Base-by-base conservation (phyloP, 2,329 filamentous ascomycete species). In the Cyphellophora attinorum region DNA sequence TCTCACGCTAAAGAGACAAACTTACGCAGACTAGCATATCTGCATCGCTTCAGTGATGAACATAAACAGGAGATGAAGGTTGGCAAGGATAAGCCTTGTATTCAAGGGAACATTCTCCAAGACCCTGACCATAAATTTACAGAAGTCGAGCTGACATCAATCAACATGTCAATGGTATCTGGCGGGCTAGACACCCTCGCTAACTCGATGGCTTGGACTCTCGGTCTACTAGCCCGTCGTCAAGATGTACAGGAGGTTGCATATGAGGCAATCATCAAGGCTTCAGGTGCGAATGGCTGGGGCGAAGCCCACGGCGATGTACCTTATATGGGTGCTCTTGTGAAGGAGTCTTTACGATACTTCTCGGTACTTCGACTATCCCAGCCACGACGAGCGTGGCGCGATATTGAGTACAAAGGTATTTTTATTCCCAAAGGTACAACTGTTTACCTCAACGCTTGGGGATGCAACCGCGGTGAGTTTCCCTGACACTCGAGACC, bases 1-100 rank as follows among this genome's bases (percentile, higher is more conserved):
- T 58, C 63, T 38, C 70, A 67, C 45, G 75, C 76, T 0, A 63
- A 64, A 2, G 72, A 79, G 45, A 73, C 76, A 64, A 59, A 74
- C 14, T 58, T 59, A 35, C 62, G 76, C 11, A 63, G 76, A 11
- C 74, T 79, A 48, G 68, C 64, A 17, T 44, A 43, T 25, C 34
- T 31, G 5, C 15, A 31, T 12, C 37, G 35, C 18, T 34, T 45
- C 15, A 33, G 35, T 25, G 32, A 21, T 11, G 30, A 11, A n/a
- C 30, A 40, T 15, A 31, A 42, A 12, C 28, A 37, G 13, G 32
- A 44, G 19, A 33, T 38, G 11, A 16, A 12, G 16, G 27, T 36
- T 11, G 29, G 38, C 13, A 37, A 27, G 8, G 37, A 42, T 19
- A 35, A 29, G n/a, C 37, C 37, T 8, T 42, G 40, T 8, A 39